Evolutionary conservation across 805 yeast species (phyloP), one percentile per base, ranked within the genome.

Genomic region (Kuraishia hungarica): DNA sequence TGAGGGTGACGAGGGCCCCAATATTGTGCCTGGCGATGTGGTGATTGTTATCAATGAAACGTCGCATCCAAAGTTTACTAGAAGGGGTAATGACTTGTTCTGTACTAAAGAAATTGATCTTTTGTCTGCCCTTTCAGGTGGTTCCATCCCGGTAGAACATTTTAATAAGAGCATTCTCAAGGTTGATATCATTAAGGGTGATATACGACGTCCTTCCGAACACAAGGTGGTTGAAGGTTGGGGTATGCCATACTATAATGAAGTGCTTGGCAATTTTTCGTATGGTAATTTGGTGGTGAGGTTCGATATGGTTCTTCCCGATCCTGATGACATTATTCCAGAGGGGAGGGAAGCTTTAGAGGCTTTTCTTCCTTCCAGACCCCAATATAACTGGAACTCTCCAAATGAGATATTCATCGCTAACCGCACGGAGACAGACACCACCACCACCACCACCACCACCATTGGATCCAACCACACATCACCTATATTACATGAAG

Each of bases 11-110:
- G 87, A 85, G 65, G 86, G 82, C 0, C 65, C 78, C 20, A 73
- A 76, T 57, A 69, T 81, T 2, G 68, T 78, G 2, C 87, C 91
- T 0, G 92, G 92, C 1, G 89, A 86, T 64, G 85, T 86, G 6
- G 69, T 84, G 2, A 76, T 86, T 10, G 80, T 78, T 1, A 65
- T 86, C 23, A 73, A 73, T 46, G 77, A 78, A 59, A 57, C 55
- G 5, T 68, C 49, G 2, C 57, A 72, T 51, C 61, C 63, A 3
- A 60, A 58, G 20, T 75, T 79, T 55, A 71, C 71, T 15, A 70
- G 86, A 57, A 69, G 66, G 51, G 75, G 68, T 39, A 64, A 76
- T 43, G 80, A 81, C 60, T 65, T 83, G 52, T 70, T 71, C 54
- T 64, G 74, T 62, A 75, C 70, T 29, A 70, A 72, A 47, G 72